Conservation (phyloP, 2,329 filamentous ascomycete species). For the Polychaeton citri region DNA sequence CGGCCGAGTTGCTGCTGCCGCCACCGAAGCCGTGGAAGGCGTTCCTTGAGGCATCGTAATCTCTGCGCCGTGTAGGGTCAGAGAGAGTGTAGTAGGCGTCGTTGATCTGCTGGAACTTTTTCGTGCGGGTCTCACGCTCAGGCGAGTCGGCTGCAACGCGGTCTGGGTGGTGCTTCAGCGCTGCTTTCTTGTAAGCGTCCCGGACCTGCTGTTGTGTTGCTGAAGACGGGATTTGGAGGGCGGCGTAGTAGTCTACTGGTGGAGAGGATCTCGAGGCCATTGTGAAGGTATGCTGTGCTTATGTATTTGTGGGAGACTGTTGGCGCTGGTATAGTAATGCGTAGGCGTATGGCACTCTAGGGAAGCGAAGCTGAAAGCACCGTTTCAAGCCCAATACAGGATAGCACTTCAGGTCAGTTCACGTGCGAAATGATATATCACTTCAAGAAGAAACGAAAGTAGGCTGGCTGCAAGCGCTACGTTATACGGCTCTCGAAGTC, state of each 20-base stretch:
- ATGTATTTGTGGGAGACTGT: neutral
- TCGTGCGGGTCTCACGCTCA: slow-evolving; percentile 68
- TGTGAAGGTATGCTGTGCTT: slow-evolving; percentile 10
- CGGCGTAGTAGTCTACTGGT: slow-evolving; percentile 10
- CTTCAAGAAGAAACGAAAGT: too few species aligned
- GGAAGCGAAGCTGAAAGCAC: too few species aligned
- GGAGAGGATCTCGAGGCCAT: slow-evolving; percentile 2
- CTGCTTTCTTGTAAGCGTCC: slow-evolving; percentile 82
- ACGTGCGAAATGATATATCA: too few species aligned
- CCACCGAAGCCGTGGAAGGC: slow-evolving; percentile 40
- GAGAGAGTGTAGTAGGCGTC: slow-evolving; percentile 89
- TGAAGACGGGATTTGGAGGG: slow-evolving; percentile 36
- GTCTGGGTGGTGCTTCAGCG: slow-evolving; percentile 86
- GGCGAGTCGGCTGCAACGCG: slow-evolving; percentile 73
- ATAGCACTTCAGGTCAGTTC: too few species aligned
- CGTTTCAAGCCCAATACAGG: too few species aligned
- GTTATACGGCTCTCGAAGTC: too few species aligned
- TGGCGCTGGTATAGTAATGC: too few species aligned
- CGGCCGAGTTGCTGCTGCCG: slow-evolving; percentile 29
- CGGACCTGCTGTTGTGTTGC: slow-evolving; percentile 75
- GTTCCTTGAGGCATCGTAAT: slow-evolving; percentile 65
- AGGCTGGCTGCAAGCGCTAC: too few species aligned
- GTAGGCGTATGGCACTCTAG: too few species aligned
- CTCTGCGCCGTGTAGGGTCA: slow-evolving; percentile 59
- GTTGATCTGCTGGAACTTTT: slow-evolving; percentile 81